Evolutionary conservation across 1,139 yeast species (phyloP).

Genomic region (Yamadazyma dushanensis): DNA sequence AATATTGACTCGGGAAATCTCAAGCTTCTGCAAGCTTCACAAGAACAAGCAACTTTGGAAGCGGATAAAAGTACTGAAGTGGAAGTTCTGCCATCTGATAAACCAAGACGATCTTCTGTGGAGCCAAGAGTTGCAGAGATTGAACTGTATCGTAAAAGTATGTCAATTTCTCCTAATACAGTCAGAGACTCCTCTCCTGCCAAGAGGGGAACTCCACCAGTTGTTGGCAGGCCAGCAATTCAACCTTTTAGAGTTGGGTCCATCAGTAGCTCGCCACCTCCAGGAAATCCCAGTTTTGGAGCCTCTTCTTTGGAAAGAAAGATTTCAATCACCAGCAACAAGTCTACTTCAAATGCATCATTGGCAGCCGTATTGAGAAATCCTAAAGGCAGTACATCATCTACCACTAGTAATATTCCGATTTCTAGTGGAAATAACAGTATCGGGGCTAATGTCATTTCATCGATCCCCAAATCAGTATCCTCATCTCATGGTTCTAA

Average conservation of each 20-base stretch:
- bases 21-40: not conserved
- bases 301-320: slow-evolving; percentile 40
- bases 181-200: slow-evolving; percentile 14
- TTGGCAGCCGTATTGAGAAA: slow-evolving; percentile 54
- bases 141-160: slow-evolving; percentile 5
- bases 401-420: slow-evolving; percentile 35
- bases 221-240: slow-evolving; percentile 34
- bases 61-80: not conserved
- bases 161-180: slow-evolving; percentile 34
- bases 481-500: slow-evolving; percentile 45
- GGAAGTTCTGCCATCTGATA: too few relatives aligned
- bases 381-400: slow-evolving; percentile 38
- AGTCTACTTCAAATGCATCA: slow-evolving; percentile 57
- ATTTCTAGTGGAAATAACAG: slow-evolving; percentile 19
- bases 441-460: slow-evolving; percentile 15
- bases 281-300: slow-evolving; percentile 20
- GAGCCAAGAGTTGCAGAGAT: slow-evolving; percentile 2
- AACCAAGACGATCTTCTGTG: not conserved
- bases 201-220: slow-evolving; percentile 21
- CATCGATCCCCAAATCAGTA: slow-evolving; percentile 39
- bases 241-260: slow-evolving; percentile 68
- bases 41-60: slow-evolving; percentile 3
- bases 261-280: slow-evolving; percentile 51
- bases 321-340: slow-evolving; percentile 45
- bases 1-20: slow-evolving; percentile 27